Evolutionary conservation across 371 early-diverging fungal species (phyloP).

Genomic region (Thermomucor indicae-seudaticae): DNA sequence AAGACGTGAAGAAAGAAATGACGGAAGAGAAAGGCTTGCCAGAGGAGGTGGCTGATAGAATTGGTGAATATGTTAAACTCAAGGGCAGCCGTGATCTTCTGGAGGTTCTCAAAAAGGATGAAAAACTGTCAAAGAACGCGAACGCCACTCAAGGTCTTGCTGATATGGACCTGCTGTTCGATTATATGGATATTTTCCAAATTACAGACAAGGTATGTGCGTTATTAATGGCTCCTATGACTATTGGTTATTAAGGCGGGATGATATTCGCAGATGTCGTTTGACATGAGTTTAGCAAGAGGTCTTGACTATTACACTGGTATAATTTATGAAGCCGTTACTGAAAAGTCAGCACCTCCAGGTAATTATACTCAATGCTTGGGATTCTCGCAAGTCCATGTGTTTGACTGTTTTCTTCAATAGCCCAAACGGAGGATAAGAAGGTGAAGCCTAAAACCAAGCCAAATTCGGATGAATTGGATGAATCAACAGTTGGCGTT

Average conservation of each 20-base stretch:
- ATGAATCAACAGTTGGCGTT: slow-evolving; percentile 83
- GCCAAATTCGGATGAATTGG: slow-evolving; percentile 46
- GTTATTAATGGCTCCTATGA: too few relatives aligned
- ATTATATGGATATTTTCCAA: slow-evolving; percentile 82
- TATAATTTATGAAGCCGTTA: slow-evolving; percentile 97
- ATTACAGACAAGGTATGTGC: slow-evolving; percentile 64
- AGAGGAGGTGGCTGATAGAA: slow-evolving; percentile 78
- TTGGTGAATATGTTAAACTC: slow-evolving; percentile 85
- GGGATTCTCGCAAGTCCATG: background rate
- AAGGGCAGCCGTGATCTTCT: slow-evolving; percentile 83
- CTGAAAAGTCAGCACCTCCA: slow-evolving; percentile 60
- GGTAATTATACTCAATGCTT: background rate
- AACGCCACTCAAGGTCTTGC: slow-evolving; percentile 82
- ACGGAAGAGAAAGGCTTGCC: slow-evolving; percentile 85
- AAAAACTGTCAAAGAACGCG: slow-evolving; percentile 58
- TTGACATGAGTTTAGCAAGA: slow-evolving; percentile 96
- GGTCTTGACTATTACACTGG: slow-evolving; percentile 99
- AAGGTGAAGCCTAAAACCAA: slow-evolving; percentile 33
- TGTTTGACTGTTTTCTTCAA: background rate
- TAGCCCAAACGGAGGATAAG: slow-evolving; percentile 35
- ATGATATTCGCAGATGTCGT: slow-evolving; percentile 60
- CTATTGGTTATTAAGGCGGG: too few relatives aligned
- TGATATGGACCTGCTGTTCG: slow-evolving; percentile 86
- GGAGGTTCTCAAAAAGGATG: slow-evolving; percentile 61
- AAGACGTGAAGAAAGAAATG: slow-evolving; percentile 95